These are phyloP conservation scores for Metarhizium album DNA, from an alignment of 2,329 filamentous ascomycete genomes.

Conservation along the genomic window DNA sequence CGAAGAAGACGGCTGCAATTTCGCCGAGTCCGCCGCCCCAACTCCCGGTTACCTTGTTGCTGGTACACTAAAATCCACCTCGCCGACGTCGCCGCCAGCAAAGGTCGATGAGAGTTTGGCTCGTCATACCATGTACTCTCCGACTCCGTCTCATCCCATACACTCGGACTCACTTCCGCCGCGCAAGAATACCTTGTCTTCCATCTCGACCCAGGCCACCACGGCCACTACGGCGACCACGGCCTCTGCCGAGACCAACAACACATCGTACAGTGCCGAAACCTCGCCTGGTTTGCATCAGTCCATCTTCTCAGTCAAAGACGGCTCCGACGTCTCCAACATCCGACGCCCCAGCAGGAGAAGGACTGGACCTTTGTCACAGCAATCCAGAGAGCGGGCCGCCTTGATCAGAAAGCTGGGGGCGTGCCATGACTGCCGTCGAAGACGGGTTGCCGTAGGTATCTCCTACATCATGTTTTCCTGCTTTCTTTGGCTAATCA, in stretches of 20 bases:
- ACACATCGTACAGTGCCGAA: conserved; percentile 41
- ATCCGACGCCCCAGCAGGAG: conserved; percentile 45
- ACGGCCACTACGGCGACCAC: conserved; percentile 27
- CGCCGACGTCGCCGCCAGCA: conserved; percentile 16
- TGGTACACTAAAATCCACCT: conserved; percentile 10
- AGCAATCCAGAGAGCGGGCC: conserved; percentile 47
- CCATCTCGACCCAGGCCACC: conserved; percentile 40
- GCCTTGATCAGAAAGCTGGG: conserved; percentile 49
- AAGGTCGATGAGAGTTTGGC: conserved; percentile 5
- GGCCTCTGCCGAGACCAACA: conserved; percentile 35
- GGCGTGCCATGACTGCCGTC: conserved; percentile 44
- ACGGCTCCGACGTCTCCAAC: conserved; percentile 42
- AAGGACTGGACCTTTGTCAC: conserved; percentile 47
- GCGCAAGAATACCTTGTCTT: conserved; percentile 41
- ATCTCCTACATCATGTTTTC: neutral
- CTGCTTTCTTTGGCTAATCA: neutral
- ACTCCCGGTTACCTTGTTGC: conserved; percentile 8
- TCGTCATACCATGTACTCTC: conserved; percentile 9
- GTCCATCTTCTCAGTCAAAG: conserved; percentile 44
- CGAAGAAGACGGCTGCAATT: neutral
- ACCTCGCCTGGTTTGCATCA: conserved; percentile 39
- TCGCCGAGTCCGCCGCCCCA: conserved; percentile 1
- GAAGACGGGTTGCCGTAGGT: conserved; percentile 49
- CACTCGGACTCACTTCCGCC: conserved; percentile 21
- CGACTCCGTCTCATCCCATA: conserved; percentile 9